Evolutionary conservation across 331 rosid genomes (phyloP), one percentile per base, ranked within the genome.

Genomic region (Pyracantha coccinea): DNA sequence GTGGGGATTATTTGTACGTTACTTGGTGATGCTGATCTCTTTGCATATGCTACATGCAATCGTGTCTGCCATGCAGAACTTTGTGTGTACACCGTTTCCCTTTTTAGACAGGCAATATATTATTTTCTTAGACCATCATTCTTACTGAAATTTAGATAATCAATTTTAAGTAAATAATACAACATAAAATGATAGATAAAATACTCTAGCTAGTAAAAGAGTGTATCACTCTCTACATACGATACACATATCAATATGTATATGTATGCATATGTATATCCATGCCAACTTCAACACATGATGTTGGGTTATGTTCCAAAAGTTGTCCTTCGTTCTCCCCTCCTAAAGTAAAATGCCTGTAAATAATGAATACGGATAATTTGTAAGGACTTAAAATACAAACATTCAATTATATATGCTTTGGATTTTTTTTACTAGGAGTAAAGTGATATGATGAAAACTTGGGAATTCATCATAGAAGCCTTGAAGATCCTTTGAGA

Each of bases 361-460:
- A 59, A 24, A 24, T 58, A 4, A 57, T 21, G 29, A 8, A 20
- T 23, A 21, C 63, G 6, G 6, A 23, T 25, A 23, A 53, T 6
- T 19, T 53, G 59, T 20, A 3, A 23, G 5, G 17, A 58, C 63
- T 21, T 21, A 2, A 24, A 21, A 9, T 12, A 33, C 33, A 11
- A 8, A 27, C 12, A 17, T 47, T 45, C 13, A 47, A 50, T 35
- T 52, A 47, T 29, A 29, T 29, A 15, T 10, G 9, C 23, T 21
- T 69, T 31, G 63, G 21, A 60, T 52, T 54, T 69, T 53, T 71
- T 52, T 13, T 71, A 71, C 65, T 12, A 71, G 75, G 52, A 14
- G 8, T 27, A 27, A 53, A 7, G 12, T 70, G 29, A 29, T 53
- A 19, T 53, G 66, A 61, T 61, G 66, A 27, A 25, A 61, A 61